Percentiles rank a stretch among this genome's conserved stretches.
Evolutionary conservation across 1,139 yeast species (phyloP).

Genomic region (Candida anutae): DNA sequence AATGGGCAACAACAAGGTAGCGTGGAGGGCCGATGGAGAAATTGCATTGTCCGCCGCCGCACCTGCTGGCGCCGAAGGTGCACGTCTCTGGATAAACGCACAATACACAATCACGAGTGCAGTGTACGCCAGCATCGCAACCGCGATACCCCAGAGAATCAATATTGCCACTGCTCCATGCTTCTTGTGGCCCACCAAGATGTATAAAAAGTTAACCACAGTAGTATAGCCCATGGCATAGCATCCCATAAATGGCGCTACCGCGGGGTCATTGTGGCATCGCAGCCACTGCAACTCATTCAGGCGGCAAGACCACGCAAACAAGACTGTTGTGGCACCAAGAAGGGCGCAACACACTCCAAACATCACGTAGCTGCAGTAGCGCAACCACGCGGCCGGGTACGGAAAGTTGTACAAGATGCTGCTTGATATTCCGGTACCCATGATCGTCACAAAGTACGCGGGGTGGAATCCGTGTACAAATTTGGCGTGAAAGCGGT

Average conservation of each 20-base stretch:
- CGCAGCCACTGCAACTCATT: conserved; percentile 25
- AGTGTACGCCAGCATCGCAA: conserved; percentile 42
- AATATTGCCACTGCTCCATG: conserved; percentile 34
- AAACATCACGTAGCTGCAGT: conserved; percentile 50
- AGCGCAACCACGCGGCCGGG: conserved; percentile 49
- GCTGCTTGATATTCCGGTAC: conserved; percentile 64
- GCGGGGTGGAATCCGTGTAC: conserved; percentile 38
- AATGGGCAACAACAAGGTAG: conserved; percentile 56
- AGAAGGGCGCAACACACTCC: conserved; percentile 47
- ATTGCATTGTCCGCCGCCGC: conserved; percentile 9
- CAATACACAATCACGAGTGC: conserved; percentile 49
- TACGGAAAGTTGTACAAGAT: conserved; percentile 61
- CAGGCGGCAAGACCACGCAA: conserved; percentile 28
- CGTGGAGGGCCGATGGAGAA: conserved; percentile 22
- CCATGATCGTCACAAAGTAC: conserved; percentile 77
- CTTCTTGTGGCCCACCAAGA: conserved; percentile 27
- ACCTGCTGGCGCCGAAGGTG: not conserved
- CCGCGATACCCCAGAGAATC: conserved; percentile 65
- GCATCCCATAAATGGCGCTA: conserved; percentile 65
- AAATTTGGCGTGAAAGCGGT: not conserved
- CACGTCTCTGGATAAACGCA: conserved; percentile 26
- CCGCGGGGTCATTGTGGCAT: conserved; percentile 37
- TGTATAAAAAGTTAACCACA: conserved; percentile 46
- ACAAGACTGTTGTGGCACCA: conserved; percentile 26
- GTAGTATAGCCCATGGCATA: conserved; percentile 73